A percentile compares a stretch with the other conserved stretches of the same genome.
Evolutionary conservation across 1,139 yeast genomes (phyloP).

Genomic region (Geotrichum phurueaensis): DNA sequence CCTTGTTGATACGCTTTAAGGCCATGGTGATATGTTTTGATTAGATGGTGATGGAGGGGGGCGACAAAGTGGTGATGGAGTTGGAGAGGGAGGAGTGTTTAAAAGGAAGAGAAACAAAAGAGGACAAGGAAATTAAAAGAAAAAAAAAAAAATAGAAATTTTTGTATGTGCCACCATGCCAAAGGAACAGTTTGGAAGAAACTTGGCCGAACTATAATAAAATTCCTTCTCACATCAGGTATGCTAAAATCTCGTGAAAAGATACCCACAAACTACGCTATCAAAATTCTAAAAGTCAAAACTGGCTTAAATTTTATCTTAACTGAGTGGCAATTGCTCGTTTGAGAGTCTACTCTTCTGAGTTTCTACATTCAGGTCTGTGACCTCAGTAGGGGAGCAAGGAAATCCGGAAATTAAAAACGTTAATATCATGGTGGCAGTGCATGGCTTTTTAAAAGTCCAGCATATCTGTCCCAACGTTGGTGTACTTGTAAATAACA

Average conservation of each 20-base stretch:
- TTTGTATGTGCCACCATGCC: background rate
- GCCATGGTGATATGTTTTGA: constrained; percentile 48
- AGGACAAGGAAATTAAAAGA: background rate
- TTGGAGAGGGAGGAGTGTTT: background rate
- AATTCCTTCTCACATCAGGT: background rate
- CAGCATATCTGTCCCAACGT: background rate
- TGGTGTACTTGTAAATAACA: background rate
- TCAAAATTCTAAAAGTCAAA: background rate
- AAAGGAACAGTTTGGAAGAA: background rate
- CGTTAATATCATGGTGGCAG: background rate
- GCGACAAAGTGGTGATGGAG: background rate
- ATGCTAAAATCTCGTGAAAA: background rate
- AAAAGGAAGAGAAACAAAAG: background rate
- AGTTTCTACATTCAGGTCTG: too few relatives aligned
- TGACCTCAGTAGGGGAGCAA: background rate
- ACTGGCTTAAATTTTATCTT: background rate
- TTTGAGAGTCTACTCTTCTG: too few relatives aligned
- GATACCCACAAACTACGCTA: background rate
- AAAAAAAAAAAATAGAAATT: background rate
- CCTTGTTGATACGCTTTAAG: constrained; percentile 91
- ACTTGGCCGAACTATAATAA: background rate
- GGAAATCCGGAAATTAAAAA: background rate
- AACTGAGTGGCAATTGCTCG: background rate
- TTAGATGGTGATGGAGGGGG: background rate
- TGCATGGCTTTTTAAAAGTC: background rate